Evolutionary conservation across 306 rosid genomes (phyloP).

Genomic region (Trifolium repens): DNA sequence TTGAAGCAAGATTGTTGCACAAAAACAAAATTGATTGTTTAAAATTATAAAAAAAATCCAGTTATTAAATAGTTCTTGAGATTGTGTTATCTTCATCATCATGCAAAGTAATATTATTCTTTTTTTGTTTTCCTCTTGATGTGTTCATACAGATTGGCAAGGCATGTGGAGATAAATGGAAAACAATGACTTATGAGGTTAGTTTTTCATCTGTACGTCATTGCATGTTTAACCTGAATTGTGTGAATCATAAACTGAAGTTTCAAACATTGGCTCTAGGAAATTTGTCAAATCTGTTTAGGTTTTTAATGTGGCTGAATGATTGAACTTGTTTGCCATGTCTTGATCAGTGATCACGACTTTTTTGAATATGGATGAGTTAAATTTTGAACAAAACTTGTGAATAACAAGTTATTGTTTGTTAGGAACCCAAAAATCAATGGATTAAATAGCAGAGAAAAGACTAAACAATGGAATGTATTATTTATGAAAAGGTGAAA

Average conservation of each 20-base stretch:
- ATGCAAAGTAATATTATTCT: constrained; percentile 27
- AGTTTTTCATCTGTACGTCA: constrained; percentile 33
- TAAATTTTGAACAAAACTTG: constrained; percentile 20
- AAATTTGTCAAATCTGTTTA: constrained; percentile 8
- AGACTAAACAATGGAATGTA: no score
- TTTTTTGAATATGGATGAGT: neutral
- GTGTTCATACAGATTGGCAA: constrained; percentile 80
- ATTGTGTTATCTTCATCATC: constrained; percentile 8
- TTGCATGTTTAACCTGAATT: constrained; percentile 29
- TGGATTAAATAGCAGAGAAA: no score
- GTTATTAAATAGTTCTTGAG: constrained; percentile 24
- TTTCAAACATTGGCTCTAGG: constrained; percentile 3
- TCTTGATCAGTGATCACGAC: constrained; percentile 16
- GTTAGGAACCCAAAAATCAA: no score
- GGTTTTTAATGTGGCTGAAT: constrained; percentile 8
- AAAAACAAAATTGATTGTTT: neutral
- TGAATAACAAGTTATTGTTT: constrained; percentile 10
- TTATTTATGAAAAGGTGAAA: no score
- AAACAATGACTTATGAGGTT: constrained; percentile 94
- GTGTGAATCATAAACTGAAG: constrained; percentile 18
- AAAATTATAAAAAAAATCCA: neutral
- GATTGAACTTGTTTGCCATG: constrained; percentile 8
- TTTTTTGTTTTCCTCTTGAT: constrained; percentile 28
- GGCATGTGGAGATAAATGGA: constrained; percentile 98
- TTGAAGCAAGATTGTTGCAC: constrained; percentile 30